These are phyloP conservation scores for Trichoderma cornu-damae DNA, from an alignment of 2,329 filamentous ascomycete genomes.

Conservation along the genomic window DNA sequence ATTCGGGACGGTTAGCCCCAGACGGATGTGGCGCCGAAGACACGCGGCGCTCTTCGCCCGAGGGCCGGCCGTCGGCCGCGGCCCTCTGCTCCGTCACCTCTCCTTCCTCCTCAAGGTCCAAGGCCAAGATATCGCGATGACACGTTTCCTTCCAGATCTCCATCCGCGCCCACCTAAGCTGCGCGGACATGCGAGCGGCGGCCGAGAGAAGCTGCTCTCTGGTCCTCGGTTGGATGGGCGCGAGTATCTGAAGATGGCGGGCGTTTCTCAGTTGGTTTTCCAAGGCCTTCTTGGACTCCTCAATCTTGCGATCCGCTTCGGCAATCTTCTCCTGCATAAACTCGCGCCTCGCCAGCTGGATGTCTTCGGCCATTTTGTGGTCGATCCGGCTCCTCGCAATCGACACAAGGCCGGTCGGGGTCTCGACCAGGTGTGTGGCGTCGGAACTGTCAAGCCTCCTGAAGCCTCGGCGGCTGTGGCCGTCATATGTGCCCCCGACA, in stretches of 20 bases:
- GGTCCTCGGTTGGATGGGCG: constrained; percentile 86
- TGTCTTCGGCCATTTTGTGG: constrained; percentile 77
- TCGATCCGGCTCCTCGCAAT: constrained; percentile 71
- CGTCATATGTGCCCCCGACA: constrained; percentile 78
- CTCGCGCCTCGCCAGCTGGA: constrained; percentile 73
- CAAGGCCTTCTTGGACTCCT: constrained; percentile 66
- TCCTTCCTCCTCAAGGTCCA: constrained; percentile 78
- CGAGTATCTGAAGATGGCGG: constrained; percentile 80
- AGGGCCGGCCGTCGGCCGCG: constrained; percentile 22
- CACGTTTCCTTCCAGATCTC: constrained; percentile 91
- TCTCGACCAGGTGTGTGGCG: constrained; percentile 57
- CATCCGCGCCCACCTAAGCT: constrained; percentile 88
- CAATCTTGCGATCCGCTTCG: constrained; percentile 76
- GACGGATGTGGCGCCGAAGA: constrained; percentile 22
- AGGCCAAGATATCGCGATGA: constrained; percentile 78
- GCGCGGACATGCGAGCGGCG: constrained; percentile 77
- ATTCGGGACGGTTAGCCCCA: constrained; percentile 24
- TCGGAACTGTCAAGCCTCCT: constrained; percentile 64
- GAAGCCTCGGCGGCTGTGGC: constrained; percentile 67
- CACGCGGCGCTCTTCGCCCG: constrained; percentile 19
- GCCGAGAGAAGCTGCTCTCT: constrained; percentile 80
- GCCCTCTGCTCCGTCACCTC: constrained; percentile 24
- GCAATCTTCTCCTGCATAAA: constrained; percentile 79
- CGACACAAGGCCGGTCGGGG: constrained; percentile 66
- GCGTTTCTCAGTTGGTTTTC: constrained; percentile 83